Evolutionary conservation across 257 asterid genomes (phyloP), one percentile per base, ranked within the genome.

Genomic region (Fraxinus excelsior): DNA sequence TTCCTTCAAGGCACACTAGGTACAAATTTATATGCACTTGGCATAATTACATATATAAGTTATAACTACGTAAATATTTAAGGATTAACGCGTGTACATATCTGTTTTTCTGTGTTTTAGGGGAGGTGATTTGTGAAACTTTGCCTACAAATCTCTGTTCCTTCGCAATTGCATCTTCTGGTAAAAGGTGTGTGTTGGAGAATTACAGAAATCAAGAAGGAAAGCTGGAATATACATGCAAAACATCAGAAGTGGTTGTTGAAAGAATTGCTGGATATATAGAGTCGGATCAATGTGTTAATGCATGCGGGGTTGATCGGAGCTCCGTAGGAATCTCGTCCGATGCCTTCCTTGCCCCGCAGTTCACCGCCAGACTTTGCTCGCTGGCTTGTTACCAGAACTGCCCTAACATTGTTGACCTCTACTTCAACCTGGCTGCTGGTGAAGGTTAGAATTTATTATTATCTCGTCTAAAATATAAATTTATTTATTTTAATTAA

Each of bases 381-480:
- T 87, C 96, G 35, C 82, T 87, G 71, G 81, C 76, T 6, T 93
- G 98, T 81, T 85, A 82, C 80, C 80, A 75, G 8, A 81, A 86
- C 67, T 94, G 97, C 82, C 88, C 91, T 67, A 91, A 91, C 83
- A 82, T 94, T 60, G 78, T 91, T n/a, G 92, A 90, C 80, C 97
- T 93, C 19, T 90, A 91, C 74, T 86, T 82, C 79, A 86, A 89
- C 78, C 89, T 93, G 26, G 97, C 98, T 38, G 87, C 91, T 34
- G 98, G 88, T 5, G 98, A 93, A 89, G 98, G 97, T 90, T 80
- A 23, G 34, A 25, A 62, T 62, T 28, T 28, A 29, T 7, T 58
- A 58, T 53, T 58, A 58, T n/a, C 26, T 56, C 65, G 29, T 56
- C 65, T n/a, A 18, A 53, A 19, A 1, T 58, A 21, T 6, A 19